Percentiles rank a stretch among this genome's conserved stretches.
Conservation (phyloP, 805 yeast genomes). For the Candida silvicultrix region DNA sequence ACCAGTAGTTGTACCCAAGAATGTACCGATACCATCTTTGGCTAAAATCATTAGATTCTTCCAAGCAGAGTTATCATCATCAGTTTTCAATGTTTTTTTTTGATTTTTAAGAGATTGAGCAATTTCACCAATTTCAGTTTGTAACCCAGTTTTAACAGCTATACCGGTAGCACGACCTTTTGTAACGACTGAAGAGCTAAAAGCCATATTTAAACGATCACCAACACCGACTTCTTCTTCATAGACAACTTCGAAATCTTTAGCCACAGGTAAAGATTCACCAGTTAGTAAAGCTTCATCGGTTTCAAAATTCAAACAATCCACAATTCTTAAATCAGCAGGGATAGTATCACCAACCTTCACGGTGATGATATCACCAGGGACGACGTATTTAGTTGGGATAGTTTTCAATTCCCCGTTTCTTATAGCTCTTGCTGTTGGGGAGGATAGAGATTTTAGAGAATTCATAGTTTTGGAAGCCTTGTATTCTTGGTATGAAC, state of each 20-base stretch:
- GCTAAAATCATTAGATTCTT: constrained; percentile 33
- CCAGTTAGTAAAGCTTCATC: constrained; percentile 66
- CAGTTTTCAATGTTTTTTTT: constrained; percentile 34
- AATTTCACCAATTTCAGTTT: constrained; percentile 70
- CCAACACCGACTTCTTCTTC: constrained; percentile 51
- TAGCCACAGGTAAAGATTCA: constrained; percentile 59
- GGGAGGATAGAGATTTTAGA: constrained; percentile 57
- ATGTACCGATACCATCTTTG: constrained; percentile 53
- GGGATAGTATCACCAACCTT: constrained; percentile 73
- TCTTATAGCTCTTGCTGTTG: constrained; percentile 63
- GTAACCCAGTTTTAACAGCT: constrained; percentile 60
- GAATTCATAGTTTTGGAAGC: constrained; percentile 82
- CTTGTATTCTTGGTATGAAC: constrained; percentile 62
- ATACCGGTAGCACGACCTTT: constrained; percentile 74
- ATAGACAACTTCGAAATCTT: constrained; percentile 39
- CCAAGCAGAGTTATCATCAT: constrained; percentile 35
- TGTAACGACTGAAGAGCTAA: constrained; percentile 59
- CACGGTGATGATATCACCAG: constrained; percentile 63
- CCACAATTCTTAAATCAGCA: constrained; percentile 60
- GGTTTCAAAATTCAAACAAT: constrained; percentile 58
- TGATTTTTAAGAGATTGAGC: constrained; percentile 50
- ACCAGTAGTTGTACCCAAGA: constrained; percentile 71
- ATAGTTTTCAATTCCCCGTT: constrained; percentile 50
- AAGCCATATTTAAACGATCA: constrained; percentile 69
- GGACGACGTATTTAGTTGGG: constrained; percentile 60